Conservation (phyloP, 83 land plant genomes). For the Larix sibirica region DNA sequence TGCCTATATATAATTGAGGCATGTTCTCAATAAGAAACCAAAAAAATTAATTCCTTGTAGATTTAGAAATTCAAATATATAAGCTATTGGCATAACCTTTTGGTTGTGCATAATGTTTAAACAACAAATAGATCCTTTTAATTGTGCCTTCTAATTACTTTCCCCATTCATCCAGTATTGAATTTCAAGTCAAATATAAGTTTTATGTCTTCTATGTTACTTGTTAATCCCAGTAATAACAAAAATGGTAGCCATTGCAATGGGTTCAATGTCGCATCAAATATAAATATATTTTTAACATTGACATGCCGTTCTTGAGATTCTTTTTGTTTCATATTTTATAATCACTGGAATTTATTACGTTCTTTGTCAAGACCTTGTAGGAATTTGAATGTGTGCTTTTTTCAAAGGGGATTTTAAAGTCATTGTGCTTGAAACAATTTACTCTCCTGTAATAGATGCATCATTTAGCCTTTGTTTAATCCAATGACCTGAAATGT, state of each 20-base stretch:
- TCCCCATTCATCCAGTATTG: constrained; percentile 46
- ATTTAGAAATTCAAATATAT: no score
- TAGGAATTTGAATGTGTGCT: background rate
- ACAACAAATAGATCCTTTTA: no score
- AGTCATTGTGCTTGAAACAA: background rate
- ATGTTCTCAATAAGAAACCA: no score
- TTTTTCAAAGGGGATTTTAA: background rate
- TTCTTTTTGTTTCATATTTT: background rate
- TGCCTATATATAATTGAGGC: no score
- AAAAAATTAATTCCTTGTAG: no score
- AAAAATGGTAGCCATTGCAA: background rate
- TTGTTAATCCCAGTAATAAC: background rate
- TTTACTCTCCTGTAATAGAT: constrained; percentile 34
- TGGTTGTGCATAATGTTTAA: no score
- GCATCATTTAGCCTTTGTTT: constrained; percentile 75
- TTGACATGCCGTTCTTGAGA: background rate
- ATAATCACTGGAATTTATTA: background rate
- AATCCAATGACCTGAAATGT: constrained; percentile 75
- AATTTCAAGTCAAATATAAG: constrained; percentile 94
- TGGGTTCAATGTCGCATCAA: no score
- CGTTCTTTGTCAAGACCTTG: constrained; percentile 5
- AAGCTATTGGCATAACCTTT: no score
- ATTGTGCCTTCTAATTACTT: no score
- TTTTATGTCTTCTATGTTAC: constrained; percentile 1
- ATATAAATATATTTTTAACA: no score